Conservation (phyloP, 2,329 filamentous ascomycete species). For the Colletotrichum tabaci region DNA sequence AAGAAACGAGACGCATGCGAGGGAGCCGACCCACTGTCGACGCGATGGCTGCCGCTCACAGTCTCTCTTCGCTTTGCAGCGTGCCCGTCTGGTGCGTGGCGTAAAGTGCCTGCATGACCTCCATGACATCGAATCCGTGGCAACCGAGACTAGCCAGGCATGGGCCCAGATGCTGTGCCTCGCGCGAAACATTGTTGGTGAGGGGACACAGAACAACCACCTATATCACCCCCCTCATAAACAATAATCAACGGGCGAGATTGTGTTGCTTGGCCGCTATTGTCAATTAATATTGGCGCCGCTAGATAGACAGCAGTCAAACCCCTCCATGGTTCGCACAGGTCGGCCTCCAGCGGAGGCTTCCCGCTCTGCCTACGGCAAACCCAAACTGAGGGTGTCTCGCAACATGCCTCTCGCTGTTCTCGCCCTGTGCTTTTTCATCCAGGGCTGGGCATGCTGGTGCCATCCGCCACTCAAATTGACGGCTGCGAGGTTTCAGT, state of each 20-base stretch:
- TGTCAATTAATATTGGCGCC: conserved; percentile 17
- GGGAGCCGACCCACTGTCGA: conserved; percentile 21
- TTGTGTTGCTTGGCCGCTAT: conserved; percentile 1
- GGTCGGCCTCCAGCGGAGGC: neutral
- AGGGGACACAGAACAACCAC: conserved; percentile 32
- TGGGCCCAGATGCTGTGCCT: conserved; percentile 35
- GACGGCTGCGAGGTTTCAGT: conserved; percentile 36
- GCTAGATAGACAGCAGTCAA: neutral
- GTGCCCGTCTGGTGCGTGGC: conserved; percentile 32
- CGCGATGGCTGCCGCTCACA: conserved; percentile 21
- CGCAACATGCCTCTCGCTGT: neutral
- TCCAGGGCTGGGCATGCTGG: neutral
- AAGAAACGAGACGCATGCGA: conserved; percentile 4
- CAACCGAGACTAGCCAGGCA: conserved; percentile 39
- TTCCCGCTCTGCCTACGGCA: neutral
- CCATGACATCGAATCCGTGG: conserved; percentile 36
- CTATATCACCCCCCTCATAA: conserved; percentile 37
- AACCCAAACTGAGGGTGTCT: conserved; percentile 6
- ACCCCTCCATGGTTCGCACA: neutral
- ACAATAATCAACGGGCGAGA: neutral
- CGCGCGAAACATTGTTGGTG: conserved; percentile 37
- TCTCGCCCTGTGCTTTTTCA: conserved; percentile 16
- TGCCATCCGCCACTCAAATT: conserved; percentile 28
- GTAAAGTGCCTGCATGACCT: conserved; percentile 42
- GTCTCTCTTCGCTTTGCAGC: conserved; percentile 10